Evolutionary conservation across 176 grass and related monocot species (phyloP).

Genomic region (Paspalum vaginatum): DNA sequence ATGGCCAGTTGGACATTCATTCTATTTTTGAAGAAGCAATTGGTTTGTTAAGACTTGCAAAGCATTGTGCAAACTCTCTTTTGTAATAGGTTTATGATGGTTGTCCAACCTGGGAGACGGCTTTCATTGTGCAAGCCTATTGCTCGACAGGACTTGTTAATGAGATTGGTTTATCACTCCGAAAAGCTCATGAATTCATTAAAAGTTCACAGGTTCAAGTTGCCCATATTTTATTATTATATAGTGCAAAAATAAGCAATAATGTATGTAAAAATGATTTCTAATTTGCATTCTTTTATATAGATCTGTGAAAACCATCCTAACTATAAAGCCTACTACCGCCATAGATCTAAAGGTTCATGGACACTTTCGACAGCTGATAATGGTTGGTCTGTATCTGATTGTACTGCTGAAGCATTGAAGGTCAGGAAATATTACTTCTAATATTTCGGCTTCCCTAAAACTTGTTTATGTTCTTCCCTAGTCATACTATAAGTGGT

Average conservation of each 20-base stretch:
- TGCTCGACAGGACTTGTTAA: slow-evolving; percentile 58
- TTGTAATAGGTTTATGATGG: slow-evolving; percentile 55
- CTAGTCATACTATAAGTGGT: background rate
- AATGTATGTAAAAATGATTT: background rate
- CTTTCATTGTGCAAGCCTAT: slow-evolving; percentile 80
- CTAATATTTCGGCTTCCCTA: background rate
- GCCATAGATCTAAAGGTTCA: slow-evolving; percentile 57
- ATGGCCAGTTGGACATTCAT: background rate
- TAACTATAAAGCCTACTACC: slow-evolving; percentile 37
- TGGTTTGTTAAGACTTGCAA: background rate
- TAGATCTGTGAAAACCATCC: slow-evolving; percentile 54
- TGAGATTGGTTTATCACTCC: slow-evolving; percentile 53
- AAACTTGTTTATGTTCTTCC: background rate
- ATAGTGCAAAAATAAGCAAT: background rate
- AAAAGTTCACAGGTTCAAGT: slow-evolving; percentile 55
- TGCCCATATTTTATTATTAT: background rate
- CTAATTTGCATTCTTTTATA: background rate
- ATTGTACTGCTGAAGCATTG: slow-evolving; percentile 56
- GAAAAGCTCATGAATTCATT: slow-evolving; percentile 60
- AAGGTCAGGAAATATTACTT: slow-evolving; percentile 36
- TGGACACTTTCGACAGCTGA: slow-evolving; percentile 67
- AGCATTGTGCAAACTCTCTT: background rate
- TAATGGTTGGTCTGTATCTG: slow-evolving; percentile 53
- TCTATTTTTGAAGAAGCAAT: background rate
- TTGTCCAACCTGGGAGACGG: slow-evolving; percentile 64